A percentile compares a stretch with the other conserved stretches of the same genome.
These are phyloP conservation scores for Phytopythium litorale DNA, from an alignment of 352 stramenopile species.

Conservation along the genomic window DNA sequence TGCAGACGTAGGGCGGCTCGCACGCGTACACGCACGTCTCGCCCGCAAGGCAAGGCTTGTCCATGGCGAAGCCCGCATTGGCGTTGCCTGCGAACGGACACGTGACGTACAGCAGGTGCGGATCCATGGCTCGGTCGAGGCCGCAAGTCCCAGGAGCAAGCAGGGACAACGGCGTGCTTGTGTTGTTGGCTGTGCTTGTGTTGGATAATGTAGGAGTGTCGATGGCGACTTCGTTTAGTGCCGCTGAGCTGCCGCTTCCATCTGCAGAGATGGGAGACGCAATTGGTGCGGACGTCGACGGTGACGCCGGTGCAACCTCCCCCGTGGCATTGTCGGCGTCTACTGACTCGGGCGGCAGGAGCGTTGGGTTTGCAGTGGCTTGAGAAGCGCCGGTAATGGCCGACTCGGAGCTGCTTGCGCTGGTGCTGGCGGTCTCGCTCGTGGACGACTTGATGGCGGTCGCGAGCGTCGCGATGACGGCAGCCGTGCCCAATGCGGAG, in stretches of 20 bases:
- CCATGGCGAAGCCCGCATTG: conserved; percentile 7
- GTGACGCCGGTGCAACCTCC: not conserved
- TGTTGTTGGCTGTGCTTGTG: not conserved
- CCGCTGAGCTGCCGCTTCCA: not conserved
- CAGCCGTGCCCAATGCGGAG: not conserved
- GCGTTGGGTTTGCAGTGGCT: not conserved
- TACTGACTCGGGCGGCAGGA: not conserved
- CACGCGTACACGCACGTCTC: conserved; percentile 9
- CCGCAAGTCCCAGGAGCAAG: not conserved
- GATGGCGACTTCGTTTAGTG: not conserved
- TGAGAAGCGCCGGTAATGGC: not conserved
- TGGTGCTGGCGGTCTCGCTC: conserved; percentile 2
- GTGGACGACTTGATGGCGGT: conserved; percentile 8
- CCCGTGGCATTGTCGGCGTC: not conserved
- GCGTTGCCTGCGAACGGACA: conserved; percentile 6
- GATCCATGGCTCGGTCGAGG: conserved; percentile 4
- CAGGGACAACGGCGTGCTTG: not conserved
- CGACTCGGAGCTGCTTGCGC: not conserved
- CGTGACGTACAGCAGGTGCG: conserved; percentile 5
- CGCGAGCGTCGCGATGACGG: conserved; percentile 4
- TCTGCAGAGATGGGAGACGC: not conserved
- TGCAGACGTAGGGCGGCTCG: conserved; percentile 8
- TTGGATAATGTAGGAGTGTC: not conserved
- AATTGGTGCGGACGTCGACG: not conserved
- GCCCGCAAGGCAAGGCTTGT: conserved; percentile 2